These are phyloP conservation scores for Testicularia cyperi DNA, from an alignment of 1,284 basidiomycete genomes.

Conservation along the genomic window DNA sequence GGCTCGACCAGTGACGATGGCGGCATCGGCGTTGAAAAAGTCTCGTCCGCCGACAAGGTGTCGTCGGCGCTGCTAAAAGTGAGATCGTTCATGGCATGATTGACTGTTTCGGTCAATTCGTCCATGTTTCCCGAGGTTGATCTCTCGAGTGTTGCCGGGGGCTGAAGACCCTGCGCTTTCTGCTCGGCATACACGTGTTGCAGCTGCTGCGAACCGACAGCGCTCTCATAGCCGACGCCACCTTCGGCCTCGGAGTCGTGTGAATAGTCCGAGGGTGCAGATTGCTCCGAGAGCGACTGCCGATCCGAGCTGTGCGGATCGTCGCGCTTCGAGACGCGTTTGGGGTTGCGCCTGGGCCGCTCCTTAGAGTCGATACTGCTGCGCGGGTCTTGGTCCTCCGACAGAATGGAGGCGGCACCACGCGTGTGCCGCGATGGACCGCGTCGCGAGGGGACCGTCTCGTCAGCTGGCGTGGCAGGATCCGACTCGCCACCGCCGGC, in stretches of 20 bases:
- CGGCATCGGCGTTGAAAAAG: conserved; percentile 19
- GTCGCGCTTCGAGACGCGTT: conserved; percentile 21
- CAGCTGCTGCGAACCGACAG: neutral
- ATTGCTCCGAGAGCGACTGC: conserved; percentile 15
- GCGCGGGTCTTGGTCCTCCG: conserved; percentile 7
- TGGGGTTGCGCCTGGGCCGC: conserved; percentile 24
- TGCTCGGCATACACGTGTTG: neutral
- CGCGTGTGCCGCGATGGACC: conserved; percentile 13
- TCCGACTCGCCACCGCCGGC: too few relatives aligned
- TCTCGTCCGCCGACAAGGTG: conserved; percentile 18
- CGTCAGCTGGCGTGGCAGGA: neutral
- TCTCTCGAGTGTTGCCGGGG: too few relatives aligned
- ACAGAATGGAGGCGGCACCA: conserved; percentile 10
- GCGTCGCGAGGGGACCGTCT: conserved; percentile 5
- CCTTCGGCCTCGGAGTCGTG: conserved; percentile 23
- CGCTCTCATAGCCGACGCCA: conserved; percentile 8
- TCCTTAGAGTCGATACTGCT: conserved; percentile 22
- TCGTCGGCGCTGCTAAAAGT: conserved; percentile 39
- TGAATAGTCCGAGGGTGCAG: conserved; percentile 40
- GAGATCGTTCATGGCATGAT: conserved; percentile 46
- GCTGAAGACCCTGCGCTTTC: neutral
- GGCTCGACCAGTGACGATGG: too few relatives aligned
- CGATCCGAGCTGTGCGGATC: neutral
- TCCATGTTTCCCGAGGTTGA: conserved; percentile 27
- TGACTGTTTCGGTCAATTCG: conserved; percentile 44